Percentiles rank a stretch among this genome's conserved stretches.
Evolutionary conservation across 805 yeast species (phyloP).

Genomic region (Monosporozyma siamensis): DNA sequence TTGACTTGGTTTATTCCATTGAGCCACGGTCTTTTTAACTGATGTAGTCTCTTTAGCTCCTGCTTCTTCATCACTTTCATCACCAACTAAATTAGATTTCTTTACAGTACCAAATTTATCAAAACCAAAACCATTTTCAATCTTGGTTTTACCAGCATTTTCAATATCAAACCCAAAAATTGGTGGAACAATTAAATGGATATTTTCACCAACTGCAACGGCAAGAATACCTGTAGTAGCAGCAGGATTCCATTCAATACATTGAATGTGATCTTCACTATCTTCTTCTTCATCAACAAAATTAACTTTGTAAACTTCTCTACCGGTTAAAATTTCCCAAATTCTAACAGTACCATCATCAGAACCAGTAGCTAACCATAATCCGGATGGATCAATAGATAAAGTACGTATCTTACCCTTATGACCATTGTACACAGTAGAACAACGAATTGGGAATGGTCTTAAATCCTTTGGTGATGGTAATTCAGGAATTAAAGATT

Average conservation of each 20-base stretch:
- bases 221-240: slow-evolving; percentile 68
- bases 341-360: slow-evolving; percentile 92
- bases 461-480: slow-evolving; percentile 95
- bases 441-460: slow-evolving; percentile 90
- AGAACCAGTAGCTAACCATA: slow-evolving; percentile 95
- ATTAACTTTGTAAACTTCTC: slow-evolving; percentile 71
- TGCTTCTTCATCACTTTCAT: slow-evolving; percentile 30
- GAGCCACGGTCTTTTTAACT: slow-evolving; percentile 47
- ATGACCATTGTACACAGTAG: slow-evolving; percentile 81
- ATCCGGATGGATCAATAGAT: slow-evolving; percentile 79
- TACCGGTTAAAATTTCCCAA: slow-evolving; percentile 96
- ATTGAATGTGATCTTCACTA: slow-evolving; percentile 72
- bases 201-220: slow-evolving; percentile 70
- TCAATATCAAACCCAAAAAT: slow-evolving; percentile 83
- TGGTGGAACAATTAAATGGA: slow-evolving; percentile 80
- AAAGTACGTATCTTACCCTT: slow-evolving; percentile 71
- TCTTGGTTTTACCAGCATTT: slow-evolving; percentile 63
- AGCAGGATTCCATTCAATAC: slow-evolving; percentile 86
- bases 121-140: slow-evolving; percentile 90
- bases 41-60: slow-evolving; percentile 29
- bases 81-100: slow-evolving; percentile 33
- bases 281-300: slow-evolving; percentile 39
- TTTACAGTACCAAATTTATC: slow-evolving; percentile 50
- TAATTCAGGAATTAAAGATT: slow-evolving; percentile 86
- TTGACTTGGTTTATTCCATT: slow-evolving; percentile 75